A percentile compares a stretch with the other conserved stretches of the same genome.
Evolutionary conservation across 2,329 filamentous ascomycete genomes (phyloP).

Genomic region (Hypomyces perniciosus): DNA sequence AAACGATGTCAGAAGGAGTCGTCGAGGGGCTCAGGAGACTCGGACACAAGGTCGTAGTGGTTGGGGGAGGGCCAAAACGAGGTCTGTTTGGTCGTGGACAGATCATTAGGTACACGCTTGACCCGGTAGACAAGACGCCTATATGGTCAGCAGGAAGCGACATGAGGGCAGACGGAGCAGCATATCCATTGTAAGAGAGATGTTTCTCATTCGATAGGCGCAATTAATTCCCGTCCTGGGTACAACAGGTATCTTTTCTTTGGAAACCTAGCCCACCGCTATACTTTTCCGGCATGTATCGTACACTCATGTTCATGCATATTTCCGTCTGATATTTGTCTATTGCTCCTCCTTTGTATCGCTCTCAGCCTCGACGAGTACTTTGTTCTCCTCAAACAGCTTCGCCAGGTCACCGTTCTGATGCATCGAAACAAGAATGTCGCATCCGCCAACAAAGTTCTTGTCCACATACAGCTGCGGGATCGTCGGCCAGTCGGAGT

Average conservation of each 20-base stretch:
- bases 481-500: constrained; percentile 98
- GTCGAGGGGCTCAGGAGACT: constrained; percentile 59
- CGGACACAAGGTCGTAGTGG: constrained; percentile 67
- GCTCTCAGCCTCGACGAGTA: constrained; percentile 58
- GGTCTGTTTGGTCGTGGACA: constrained; percentile 79
- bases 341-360: constrained; percentile 29
- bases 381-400: constrained; percentile 83
- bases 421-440: constrained; percentile 96
- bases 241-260: neutral
- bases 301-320: constrained; percentile 1
- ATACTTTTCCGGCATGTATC: constrained; percentile 1
- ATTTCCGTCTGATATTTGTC: constrained; percentile 8
- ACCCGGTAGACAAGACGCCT: constrained; percentile 58
- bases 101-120: constrained; percentile 71
- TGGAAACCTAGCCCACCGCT: neutral
- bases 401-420: constrained; percentile 90
- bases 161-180: constrained; percentile 72
- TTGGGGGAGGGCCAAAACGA: constrained; percentile 55
- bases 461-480: constrained; percentile 93
- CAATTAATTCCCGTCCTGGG: neutral
- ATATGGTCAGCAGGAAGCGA: constrained; percentile 91
- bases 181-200: constrained; percentile 42
- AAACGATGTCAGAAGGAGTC: constrained; percentile 67
- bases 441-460: constrained; percentile 96
- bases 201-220: neutral